A percentile compares a stretch with the other conserved stretches of the same genome.
phyloP scores from a whole-genome alignment of 179 eudicot species.

The Actinidia chinensis region DNA sequence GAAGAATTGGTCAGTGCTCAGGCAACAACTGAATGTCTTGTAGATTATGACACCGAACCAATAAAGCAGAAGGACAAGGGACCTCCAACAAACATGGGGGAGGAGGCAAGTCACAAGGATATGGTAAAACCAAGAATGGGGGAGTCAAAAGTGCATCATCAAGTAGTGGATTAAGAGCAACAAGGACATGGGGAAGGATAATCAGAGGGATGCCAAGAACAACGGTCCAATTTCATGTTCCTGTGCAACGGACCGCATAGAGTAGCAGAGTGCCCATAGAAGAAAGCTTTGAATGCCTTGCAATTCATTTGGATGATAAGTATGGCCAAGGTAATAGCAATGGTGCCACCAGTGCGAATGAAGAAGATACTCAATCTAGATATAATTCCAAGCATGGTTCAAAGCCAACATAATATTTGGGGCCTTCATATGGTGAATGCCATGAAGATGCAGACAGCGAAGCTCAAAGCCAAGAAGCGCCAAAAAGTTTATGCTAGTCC shows the following conservation, averaged over 20 bases:
- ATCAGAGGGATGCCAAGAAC: too few species aligned
- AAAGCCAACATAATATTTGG: background rate
- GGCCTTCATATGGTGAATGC: background rate
- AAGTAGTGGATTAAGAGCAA: background rate
- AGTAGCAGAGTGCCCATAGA: too few species aligned
- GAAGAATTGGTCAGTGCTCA: background rate
- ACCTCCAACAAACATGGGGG: background rate
- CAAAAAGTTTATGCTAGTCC: background rate
- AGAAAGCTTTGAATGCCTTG: too few species aligned
- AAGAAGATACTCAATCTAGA: too few species aligned
- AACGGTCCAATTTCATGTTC: too few species aligned
- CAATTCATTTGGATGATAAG: too few species aligned
- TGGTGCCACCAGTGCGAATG: too few species aligned
- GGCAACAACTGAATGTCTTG: background rate
- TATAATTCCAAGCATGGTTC: too few species aligned
- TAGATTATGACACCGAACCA: background rate
- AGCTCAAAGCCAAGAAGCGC: background rate
- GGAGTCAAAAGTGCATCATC: background rate
- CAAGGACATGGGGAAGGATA: background rate
- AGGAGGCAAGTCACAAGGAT: background rate
- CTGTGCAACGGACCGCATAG: too few species aligned
- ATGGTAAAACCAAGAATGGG: background rate
- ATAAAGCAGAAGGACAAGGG: background rate
- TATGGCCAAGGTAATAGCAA: too few species aligned
- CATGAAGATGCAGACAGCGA: background rate